phyloP scores from a whole-genome alignment of 352 stramenopile genomes.

The Peronosclerospora sorghi region DNA sequence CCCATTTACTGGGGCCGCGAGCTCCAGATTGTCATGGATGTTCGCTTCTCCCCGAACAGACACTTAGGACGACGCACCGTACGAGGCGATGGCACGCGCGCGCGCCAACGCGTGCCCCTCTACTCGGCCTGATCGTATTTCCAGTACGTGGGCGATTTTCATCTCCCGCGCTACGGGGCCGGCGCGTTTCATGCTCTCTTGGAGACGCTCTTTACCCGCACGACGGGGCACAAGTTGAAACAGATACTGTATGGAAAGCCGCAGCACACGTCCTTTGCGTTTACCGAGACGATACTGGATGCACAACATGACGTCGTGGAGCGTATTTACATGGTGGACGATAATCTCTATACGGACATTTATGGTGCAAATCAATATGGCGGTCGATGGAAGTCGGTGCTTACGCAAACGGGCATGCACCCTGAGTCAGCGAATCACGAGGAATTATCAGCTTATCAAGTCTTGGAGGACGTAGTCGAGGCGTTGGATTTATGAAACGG shows the following conservation, averaged over 20 bases:
- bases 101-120: constrained; percentile 53
- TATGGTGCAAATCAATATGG: constrained; percentile 65
- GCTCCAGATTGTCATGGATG: constrained; percentile 67
- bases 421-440: constrained; percentile 51
- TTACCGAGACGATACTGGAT: constrained; percentile 68
- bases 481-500: constrained; percentile 65
- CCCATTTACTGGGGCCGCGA: constrained; percentile 70
- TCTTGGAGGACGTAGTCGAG: constrained; percentile 56
- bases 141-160: constrained; percentile 80
- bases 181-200: constrained; percentile 72
- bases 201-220: constrained; percentile 71
- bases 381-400: constrained; percentile 72
- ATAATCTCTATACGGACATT: constrained; percentile 78
- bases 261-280: constrained; percentile 60
- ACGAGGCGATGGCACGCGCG: constrained; percentile 13
- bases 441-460: constrained; percentile 46
- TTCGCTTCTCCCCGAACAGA: constrained; percentile 45
- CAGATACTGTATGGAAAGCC: constrained; percentile 79
- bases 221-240: constrained; percentile 60
- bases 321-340: constrained; percentile 79
- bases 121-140: constrained; percentile 84
- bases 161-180: constrained; percentile 72
- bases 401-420: constrained; percentile 80
- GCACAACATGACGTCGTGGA: constrained; percentile 50
- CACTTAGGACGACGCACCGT: constrained; percentile 30